Percentiles rank a stretch among this genome's conserved stretches.
Conservation (phyloP, 257 asterid species). For the Capsicum pubescens region DNA sequence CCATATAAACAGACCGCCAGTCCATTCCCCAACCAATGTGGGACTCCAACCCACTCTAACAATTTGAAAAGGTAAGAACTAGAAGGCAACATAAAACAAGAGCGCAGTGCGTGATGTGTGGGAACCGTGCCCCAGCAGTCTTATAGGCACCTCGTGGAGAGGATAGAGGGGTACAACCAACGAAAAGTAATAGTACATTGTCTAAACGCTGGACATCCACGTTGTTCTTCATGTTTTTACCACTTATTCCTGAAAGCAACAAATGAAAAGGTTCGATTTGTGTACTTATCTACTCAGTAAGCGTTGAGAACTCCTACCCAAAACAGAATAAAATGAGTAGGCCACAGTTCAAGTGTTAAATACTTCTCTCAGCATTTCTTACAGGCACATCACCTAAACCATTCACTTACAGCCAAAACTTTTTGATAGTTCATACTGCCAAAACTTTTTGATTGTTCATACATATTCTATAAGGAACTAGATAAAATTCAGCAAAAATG, state of each 20-base stretch:
- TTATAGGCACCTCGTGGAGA: no score
- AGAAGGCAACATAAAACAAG: no score
- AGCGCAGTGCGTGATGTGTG: no score
- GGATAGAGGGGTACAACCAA: no score
- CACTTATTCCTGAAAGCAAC: slow-evolving; percentile 1
- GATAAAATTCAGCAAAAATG: not conserved
- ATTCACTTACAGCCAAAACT: not conserved
- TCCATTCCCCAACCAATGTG: no score
- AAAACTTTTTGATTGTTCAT: not conserved
- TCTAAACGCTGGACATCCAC: not conserved
- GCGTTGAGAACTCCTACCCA: not conserved
- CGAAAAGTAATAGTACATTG: no score
- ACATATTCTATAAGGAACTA: not conserved
- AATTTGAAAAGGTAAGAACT: no score
- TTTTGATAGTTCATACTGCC: not conserved
- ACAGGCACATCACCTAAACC: not conserved
- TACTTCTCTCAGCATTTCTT: not conserved
- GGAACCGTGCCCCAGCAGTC: not conserved
- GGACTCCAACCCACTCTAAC: no score
- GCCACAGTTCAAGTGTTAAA: not conserved
- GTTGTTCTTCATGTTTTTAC: not conserved
- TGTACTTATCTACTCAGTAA: not conserved
- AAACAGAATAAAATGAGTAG: not conserved
- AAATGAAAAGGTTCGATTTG: not conserved
- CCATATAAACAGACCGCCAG: no score